These are phyloP conservation scores for Parastagonospora avenae DNA, from an alignment of 2,329 filamentous ascomycete species.

Conservation along the genomic window DNA sequence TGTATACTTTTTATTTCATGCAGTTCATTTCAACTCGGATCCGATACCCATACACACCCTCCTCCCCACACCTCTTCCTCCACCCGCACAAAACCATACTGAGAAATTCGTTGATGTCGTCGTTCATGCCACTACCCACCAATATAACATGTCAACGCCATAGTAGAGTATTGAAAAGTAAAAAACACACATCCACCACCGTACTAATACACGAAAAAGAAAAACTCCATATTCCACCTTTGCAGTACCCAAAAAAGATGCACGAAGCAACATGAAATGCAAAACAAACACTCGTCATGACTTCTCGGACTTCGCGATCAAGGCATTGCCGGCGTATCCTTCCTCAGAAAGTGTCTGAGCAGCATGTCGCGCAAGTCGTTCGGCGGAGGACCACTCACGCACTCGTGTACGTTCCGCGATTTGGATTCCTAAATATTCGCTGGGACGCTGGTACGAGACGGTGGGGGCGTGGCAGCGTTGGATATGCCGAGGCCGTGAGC, in stretches of 20 bases:
- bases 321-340: not conserved
- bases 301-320: too few relatives aligned
- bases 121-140: not conserved
- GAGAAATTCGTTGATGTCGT: not conserved
- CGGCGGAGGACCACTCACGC: too few relatives aligned
- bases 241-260: too few relatives aligned
- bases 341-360: not conserved
- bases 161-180: not conserved
- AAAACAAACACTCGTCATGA: too few relatives aligned
- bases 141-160: constrained; percentile 15
- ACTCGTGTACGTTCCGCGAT: not conserved
- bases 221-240: too few relatives aligned
- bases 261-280: too few relatives aligned
- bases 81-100: too few relatives aligned
- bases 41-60: too few relatives aligned
- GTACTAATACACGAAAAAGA: not conserved
- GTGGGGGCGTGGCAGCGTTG: constrained; percentile 19
- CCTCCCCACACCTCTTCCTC: too few relatives aligned
- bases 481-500: constrained; percentile 31
- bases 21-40: too few relatives aligned
- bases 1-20: not conserved
- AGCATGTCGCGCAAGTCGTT: too few relatives aligned
- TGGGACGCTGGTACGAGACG: constrained; percentile 28
- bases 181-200: not conserved
- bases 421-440: constrained; percentile 25